These are phyloP conservation scores for Stagonosporopsis rhizophila DNA, from an alignment of 2,329 filamentous ascomycete species.

Conservation along the genomic window DNA sequence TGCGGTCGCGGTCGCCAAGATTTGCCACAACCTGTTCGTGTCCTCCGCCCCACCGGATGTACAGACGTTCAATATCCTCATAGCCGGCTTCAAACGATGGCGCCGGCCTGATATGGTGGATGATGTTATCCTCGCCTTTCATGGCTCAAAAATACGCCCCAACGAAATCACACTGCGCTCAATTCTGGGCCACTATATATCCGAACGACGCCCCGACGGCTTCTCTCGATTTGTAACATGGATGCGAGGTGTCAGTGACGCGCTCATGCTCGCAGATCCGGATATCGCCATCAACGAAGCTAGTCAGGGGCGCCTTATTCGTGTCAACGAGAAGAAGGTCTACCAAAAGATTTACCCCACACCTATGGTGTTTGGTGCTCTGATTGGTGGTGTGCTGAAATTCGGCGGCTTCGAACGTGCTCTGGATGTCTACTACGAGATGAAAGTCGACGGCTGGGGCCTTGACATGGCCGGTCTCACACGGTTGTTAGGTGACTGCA, in stretches of 20 bases:
- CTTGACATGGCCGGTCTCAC: slow-evolving; percentile 50
- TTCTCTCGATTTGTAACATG: slow-evolving; percentile 51
- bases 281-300: slow-evolving; percentile 47
- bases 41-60: slow-evolving; percentile 68
- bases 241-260: slow-evolving; percentile 52
- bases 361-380: slow-evolving; percentile 52
- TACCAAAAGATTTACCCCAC: slow-evolving; percentile 55
- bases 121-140: slow-evolving; percentile 40
- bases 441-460: slow-evolving; percentile 56
- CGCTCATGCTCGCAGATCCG: slow-evolving; percentile 52
- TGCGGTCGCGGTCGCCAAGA: slow-evolving; percentile 37
- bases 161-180: slow-evolving; percentile 55
- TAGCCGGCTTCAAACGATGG: slow-evolving; percentile 64
- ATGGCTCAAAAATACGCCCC: slow-evolving; percentile 51
- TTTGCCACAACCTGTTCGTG: slow-evolving; percentile 71
- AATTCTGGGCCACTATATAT: slow-evolving; percentile 52
- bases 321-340: slow-evolving; percentile 36
- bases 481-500: slow-evolving; percentile 52
- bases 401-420: slow-evolving; percentile 56
- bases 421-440: slow-evolving; percentile 51
- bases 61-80: slow-evolving; percentile 73
- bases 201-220: slow-evolving; percentile 32
- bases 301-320: slow-evolving; percentile 35
- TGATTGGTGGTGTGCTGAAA: slow-evolving; percentile 53
- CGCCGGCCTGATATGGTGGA: slow-evolving; percentile 34